These are phyloP conservation scores for Trypanosoma rangeli DNA, from an alignment of 208 protist species.

Conservation along the genomic window DNA sequence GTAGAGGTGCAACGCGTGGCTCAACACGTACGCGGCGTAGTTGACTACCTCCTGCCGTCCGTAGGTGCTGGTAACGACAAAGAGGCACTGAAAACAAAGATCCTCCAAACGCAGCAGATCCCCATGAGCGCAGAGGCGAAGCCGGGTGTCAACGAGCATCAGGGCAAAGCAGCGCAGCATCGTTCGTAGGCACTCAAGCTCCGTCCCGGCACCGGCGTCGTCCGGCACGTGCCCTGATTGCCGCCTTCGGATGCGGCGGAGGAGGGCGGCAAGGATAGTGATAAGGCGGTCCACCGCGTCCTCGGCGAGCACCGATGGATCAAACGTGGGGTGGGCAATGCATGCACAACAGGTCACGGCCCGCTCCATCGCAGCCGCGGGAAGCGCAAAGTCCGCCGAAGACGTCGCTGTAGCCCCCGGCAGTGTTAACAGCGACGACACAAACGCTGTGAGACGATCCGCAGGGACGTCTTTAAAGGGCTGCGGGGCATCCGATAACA, in stretches of 20 bases:
- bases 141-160: slow-evolving; percentile 37
- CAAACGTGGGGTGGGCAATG: slow-evolving; percentile 56
- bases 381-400: background rate
- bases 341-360: slow-evolving; percentile 52
- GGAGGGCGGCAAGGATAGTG: slow-evolving; percentile 40
- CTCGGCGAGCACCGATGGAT: slow-evolving; percentile 37
- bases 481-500: slow-evolving; percentile 36
- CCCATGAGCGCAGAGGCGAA: slow-evolving; percentile 46
- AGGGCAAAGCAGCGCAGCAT: slow-evolving; percentile 48
- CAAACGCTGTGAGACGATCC: slow-evolving; percentile 26
- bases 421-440: slow-evolving; percentile 25
- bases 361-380: slow-evolving; percentile 15
- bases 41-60: slow-evolving; percentile 34
- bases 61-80: slow-evolving; percentile 36
- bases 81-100: slow-evolving; percentile 61
- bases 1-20: slow-evolving; percentile 58
- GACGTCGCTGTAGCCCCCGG: background rate
- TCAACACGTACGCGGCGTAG: slow-evolving; percentile 63
- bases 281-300: slow-evolving; percentile 45
- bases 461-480: slow-evolving; percentile 39
- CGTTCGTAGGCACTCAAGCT: slow-evolving; percentile 56
- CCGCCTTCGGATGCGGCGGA: slow-evolving; percentile 32
- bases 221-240: background rate
- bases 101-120: slow-evolving; percentile 79
- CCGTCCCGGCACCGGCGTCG: slow-evolving; percentile 19